Percentiles rank a stretch among this genome's conserved stretches.
phyloP scores from a whole-genome alignment of 176 grass and related monocot species.

The Bothriochloa decipiens region DNA sequence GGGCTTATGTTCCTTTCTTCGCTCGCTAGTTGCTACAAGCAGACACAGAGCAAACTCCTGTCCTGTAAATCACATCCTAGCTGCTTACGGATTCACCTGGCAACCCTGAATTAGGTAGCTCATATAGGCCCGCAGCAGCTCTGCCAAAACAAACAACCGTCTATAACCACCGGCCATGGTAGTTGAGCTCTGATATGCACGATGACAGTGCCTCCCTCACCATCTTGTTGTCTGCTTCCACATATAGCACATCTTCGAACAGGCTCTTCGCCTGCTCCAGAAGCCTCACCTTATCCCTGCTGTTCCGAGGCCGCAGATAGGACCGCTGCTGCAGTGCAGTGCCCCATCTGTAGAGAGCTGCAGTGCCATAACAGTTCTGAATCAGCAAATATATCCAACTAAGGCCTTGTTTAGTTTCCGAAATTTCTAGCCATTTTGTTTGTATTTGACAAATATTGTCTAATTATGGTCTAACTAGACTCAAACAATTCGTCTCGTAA shows the following conservation, averaged over 20 bases:
- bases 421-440: too few species aligned
- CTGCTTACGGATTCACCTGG: not conserved
- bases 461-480: too few species aligned
- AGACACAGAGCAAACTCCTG: not conserved
- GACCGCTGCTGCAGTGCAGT: slow-evolving; percentile 78
- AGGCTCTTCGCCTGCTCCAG: slow-evolving; percentile 92
- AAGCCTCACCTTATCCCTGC: slow-evolving; percentile 76
- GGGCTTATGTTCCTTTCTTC: not conserved
- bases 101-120: not conserved
- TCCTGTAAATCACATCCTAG: not conserved
- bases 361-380: slow-evolving; percentile 22
- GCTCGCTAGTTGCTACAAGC: not conserved
- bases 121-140: not conserved
- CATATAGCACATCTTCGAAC: slow-evolving; percentile 83
- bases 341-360: slow-evolving; percentile 95
- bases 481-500: too few species aligned
- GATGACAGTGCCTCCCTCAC: slow-evolving; percentile 80
- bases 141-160: not conserved
- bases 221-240: slow-evolving; percentile 68
- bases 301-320: slow-evolving; percentile 57
- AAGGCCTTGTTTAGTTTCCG: too few species aligned
- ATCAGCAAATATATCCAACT: not conserved
- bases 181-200: slow-evolving; percentile 89
- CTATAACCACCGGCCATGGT: slow-evolving; percentile 62
- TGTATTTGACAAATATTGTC: too few species aligned